A percentile compares a stretch with the other conserved stretches of the same genome.
These are phyloP conservation scores for Penicillium goetzii DNA, from an alignment of 495 filamentous ascomycete genomes.

Conservation along the genomic window DNA sequence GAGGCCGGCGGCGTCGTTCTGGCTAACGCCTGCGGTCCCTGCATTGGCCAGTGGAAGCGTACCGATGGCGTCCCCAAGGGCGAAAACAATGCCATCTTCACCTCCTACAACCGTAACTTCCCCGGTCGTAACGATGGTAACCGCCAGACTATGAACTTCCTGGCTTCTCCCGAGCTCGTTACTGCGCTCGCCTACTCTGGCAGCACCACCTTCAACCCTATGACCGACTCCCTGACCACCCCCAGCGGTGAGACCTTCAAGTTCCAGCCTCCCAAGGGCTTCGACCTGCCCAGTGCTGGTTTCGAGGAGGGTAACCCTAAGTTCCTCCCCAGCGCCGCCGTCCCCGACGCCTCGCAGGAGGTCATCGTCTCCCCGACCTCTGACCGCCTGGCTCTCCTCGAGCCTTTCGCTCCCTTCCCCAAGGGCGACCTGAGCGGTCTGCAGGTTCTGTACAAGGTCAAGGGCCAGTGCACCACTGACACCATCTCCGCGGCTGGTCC, in stretches of 20 bases:
- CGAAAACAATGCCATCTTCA: constrained; percentile 91
- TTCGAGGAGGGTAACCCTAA: constrained; percentile 79
- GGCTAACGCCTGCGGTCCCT: constrained; percentile 94
- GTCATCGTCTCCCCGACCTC: constrained; percentile 84
- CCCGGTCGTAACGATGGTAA: constrained; percentile 96
- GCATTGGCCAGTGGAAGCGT: constrained; percentile 95
- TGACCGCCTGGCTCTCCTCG: constrained; percentile 83
- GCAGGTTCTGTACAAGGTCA: constrained; percentile 86
- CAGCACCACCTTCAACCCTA: constrained; percentile 92
- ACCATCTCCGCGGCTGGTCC: constrained; percentile 97
- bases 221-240: constrained; percentile 82
- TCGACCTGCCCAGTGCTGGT: constrained; percentile 72
- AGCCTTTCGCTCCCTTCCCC: constrained; percentile 89
- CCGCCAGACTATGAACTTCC: constrained; percentile 95
- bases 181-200: constrained; percentile 95
- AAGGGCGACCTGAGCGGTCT: constrained; percentile 66
- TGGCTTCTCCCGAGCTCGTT: constrained; percentile 93
- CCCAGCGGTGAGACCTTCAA: constrained; percentile 82
- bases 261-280: constrained; percentile 80
- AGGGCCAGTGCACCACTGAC: constrained; percentile 97
- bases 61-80: constrained; percentile 82
- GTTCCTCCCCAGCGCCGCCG: constrained; percentile 71
- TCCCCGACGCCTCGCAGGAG: constrained; percentile 57
- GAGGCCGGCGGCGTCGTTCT: constrained; percentile 86
- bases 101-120: constrained; percentile 98